These are phyloP conservation scores for Amniculicola lignicola DNA, from an alignment of 495 filamentous ascomycete species.

Conservation along the genomic window DNA sequence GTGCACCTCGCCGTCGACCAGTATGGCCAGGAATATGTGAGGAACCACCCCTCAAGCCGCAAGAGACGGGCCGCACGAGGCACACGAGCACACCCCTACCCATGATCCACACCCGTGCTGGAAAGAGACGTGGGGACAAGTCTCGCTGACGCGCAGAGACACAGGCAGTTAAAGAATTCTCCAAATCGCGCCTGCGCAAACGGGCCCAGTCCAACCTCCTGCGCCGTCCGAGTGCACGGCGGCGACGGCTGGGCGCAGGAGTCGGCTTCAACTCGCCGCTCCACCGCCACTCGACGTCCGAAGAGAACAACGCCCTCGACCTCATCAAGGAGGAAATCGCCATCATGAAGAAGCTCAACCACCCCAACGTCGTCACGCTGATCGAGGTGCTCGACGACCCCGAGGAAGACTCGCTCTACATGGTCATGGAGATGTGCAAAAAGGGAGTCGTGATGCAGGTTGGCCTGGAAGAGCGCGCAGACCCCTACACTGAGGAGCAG, in stretches of 20 bases:
- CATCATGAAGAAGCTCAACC: constrained; percentile 98
- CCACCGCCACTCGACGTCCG: constrained; percentile 51
- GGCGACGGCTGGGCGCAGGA: constrained; percentile 51
- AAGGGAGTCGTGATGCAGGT: constrained; percentile 98
- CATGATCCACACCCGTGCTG: constrained; percentile 4
- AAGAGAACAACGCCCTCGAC: constrained; percentile 71
- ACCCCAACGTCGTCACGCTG: constrained; percentile 85
- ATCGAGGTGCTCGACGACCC: constrained; percentile 96
- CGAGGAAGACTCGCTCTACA: constrained; percentile 90
- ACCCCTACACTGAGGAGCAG: constrained; percentile 77
- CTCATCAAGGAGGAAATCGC: constrained; percentile 96
- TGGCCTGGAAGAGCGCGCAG: constrained; percentile 74
- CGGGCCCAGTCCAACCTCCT: constrained; percentile 89
- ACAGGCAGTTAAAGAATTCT: constrained; percentile 96
- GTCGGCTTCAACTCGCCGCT: constrained; percentile 64
- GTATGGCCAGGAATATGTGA: constrained; percentile 88
- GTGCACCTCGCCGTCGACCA: constrained; percentile 91
- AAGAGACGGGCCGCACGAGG: neutral
- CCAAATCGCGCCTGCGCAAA: constrained; percentile 87
- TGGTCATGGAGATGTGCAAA: constrained; percentile 98
- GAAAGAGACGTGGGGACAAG: constrained; percentile 4
- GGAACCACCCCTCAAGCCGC: constrained; percentile 41
- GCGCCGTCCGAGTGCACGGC: constrained; percentile 58
- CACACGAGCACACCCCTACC: constrained; percentile 4
- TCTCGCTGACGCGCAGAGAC: constrained; percentile 24